Conservation (phyloP, 345 rosid genomes). For the Ceriops zippeliana region DNA sequence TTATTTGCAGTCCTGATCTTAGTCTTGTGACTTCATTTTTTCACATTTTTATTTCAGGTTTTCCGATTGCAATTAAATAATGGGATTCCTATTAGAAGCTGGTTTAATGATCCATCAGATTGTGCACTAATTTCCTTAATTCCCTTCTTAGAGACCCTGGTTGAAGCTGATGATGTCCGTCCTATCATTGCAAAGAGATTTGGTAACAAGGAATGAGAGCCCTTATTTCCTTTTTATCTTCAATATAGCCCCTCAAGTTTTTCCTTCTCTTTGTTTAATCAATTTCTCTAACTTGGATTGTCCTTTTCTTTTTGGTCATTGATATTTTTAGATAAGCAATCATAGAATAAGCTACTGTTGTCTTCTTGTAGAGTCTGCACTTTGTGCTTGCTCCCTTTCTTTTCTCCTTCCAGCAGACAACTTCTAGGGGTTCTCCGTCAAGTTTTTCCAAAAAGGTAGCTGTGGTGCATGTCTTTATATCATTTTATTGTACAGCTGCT, state of each 20-base stretch:
- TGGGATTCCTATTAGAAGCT: slow-evolving; percentile 95
- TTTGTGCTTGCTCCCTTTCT: slow-evolving; percentile 20
- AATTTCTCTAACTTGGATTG: slow-evolving; percentile 29
- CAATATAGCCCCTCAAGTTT: slow-evolving; percentile 27
- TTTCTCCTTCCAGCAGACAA: slow-evolving; percentile 30
- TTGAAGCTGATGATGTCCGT: slow-evolving; percentile 82
- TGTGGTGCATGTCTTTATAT: slow-evolving; percentile 29
- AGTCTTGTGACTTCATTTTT: slow-evolving; percentile 10
- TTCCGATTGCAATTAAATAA: slow-evolving; percentile 91
- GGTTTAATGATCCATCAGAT: slow-evolving; percentile 90
- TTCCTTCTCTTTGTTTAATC: slow-evolving; percentile 25
- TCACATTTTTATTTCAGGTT: slow-evolving; percentile 46
- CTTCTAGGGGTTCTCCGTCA: slow-evolving; percentile 27
- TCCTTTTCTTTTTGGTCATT: slow-evolving; percentile 14
- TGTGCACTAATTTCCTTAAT: slow-evolving; percentile 69
- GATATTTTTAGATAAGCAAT: slow-evolving; percentile 30
- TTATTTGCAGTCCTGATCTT: slow-evolving; percentile 11
- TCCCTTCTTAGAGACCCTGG: slow-evolving; percentile 89
- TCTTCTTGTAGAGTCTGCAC: slow-evolving; percentile 39
- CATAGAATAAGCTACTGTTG: slow-evolving; percentile 25
- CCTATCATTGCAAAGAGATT: slow-evolving; percentile 85
- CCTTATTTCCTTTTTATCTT: slow-evolving; percentile 29
- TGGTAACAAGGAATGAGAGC: slow-evolving; percentile 63
- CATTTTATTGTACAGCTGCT: slow-evolving; percentile 39
- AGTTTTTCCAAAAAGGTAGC: slow-evolving; percentile 33